Conservation (phyloP, 2,329 filamentous ascomycete genomes). For the Emericellopsis cladophorae region DNA sequence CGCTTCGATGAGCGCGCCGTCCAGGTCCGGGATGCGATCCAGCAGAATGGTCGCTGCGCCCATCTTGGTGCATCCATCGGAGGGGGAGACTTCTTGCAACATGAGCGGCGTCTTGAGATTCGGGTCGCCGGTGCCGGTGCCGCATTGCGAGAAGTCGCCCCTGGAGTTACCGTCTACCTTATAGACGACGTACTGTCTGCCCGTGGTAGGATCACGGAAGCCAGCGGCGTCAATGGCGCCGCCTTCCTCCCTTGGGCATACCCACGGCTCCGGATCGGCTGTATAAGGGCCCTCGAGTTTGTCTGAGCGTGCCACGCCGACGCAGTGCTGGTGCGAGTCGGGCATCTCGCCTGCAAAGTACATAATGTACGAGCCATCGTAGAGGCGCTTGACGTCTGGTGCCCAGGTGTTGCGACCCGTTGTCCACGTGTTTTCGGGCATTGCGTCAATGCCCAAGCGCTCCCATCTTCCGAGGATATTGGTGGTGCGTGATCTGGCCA, state of each 20-base stretch:
- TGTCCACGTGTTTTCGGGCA: slow-evolving; percentile 43
- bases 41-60: slow-evolving; percentile 36
- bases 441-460: slow-evolving; percentile 35
- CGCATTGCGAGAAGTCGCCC: slow-evolving; percentile 16
- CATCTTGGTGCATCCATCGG: slow-evolving; percentile 36
- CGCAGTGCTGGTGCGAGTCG: slow-evolving; percentile 34
- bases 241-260: slow-evolving; percentile 37
- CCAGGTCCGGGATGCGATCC: slow-evolving; percentile 23
- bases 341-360: slow-evolving; percentile 42
- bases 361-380: slow-evolving; percentile 41
- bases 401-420: slow-evolving; percentile 44
- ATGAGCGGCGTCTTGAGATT: slow-evolving; percentile 38
- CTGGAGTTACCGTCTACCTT: slow-evolving; percentile 54
- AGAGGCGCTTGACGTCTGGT: slow-evolving; percentile 41
- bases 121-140: slow-evolving; percentile 25
- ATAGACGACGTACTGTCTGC: slow-evolving; percentile 46
- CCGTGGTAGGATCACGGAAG: slow-evolving; percentile 39
- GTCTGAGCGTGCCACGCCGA: slow-evolving; percentile 40
- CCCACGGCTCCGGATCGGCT: slow-evolving; percentile 31
- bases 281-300: slow-evolving; percentile 37
- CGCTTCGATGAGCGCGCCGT: slow-evolving; percentile 48
- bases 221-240: slow-evolving; percentile 52
- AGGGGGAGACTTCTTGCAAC: slow-evolving; percentile 34
- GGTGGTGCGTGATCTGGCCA: slow-evolving; percentile 27
- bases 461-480: slow-evolving; percentile 34